Evolutionary conservation across 371 early-diverging fungal species (phyloP), one percentile per base, ranked within the genome.

Genomic region (Mucor piriformis): DNA sequence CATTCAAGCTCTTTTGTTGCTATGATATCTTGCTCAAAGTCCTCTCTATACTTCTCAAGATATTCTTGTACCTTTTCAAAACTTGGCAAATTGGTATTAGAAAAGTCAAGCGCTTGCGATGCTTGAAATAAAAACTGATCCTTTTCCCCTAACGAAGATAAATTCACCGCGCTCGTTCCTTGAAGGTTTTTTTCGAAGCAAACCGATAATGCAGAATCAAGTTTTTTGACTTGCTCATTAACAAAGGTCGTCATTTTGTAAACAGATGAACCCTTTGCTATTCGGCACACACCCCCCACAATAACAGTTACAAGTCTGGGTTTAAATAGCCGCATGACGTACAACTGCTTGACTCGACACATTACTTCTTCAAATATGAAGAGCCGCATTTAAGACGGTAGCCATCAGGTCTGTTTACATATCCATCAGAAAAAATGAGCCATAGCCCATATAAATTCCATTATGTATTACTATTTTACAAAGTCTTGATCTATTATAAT

Each of bases 1-100:
- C 79, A 79, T 43, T 82, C 82, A 29, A 85, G 44, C 5, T 66
- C 44, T 1, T 37, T 37, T 10, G 50, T n/a, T 20, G 24, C 48
- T 3, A 37, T 27, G 6, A 10, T 40, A 3, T 35, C n/a, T 7
- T 25, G 25, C 1, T 23, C 15, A n/a, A 53, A 54, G 38, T 42
- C 33, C 12, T 46, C 34, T 3, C 57, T 29, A 32, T 73, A 79
- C 10, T 48, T 54, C 32, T 61, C 59, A 6, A 68, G 57, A 8
- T 54, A 50, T 6, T 66, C 57, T 42, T 61, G 49, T 0, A 78
- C 48, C 18, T 59, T 55, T 20, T 66, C 59, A 13, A 73, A 33
- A 1, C 59, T 29, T 12, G 75, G 65, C 20, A 65, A 43, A 6
- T 48, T 43, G 23, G 38, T 35, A 1, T 52, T 44, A 11, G 54